Evolutionary conservation across 1,139 yeast genomes (phyloP).

Genomic region (Pichia sp.): DNA sequence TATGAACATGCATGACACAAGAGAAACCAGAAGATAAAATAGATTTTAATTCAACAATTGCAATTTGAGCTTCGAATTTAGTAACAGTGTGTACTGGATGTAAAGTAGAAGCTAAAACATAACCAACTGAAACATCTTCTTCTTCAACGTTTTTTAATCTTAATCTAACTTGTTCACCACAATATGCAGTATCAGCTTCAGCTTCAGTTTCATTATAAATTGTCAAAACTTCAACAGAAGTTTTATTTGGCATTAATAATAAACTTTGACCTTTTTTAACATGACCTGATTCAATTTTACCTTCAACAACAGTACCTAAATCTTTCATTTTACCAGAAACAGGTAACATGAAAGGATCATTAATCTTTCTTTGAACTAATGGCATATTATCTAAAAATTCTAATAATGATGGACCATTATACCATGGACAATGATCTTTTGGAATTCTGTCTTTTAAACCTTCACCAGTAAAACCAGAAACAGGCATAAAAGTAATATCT

Average conservation of each 20-base stretch:
- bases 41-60: slow-evolving; percentile 91
- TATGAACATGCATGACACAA: slow-evolving; percentile 98
- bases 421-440: slow-evolving; percentile 79
- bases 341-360: slow-evolving; percentile 97
- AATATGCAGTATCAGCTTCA: slow-evolving; percentile 82
- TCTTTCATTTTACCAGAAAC: slow-evolving; percentile 92
- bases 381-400: slow-evolving; percentile 83
- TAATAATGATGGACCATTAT: slow-evolving; percentile 82
- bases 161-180: slow-evolving; percentile 96
- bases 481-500: slow-evolving; percentile 91
- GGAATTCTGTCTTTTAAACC: slow-evolving; percentile 85
- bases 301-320: slow-evolving; percentile 94
- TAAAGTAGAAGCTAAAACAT: slow-evolving; percentile 77
- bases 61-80: slow-evolving; percentile 90
- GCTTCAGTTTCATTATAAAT: slow-evolving; percentile 93
- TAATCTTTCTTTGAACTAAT: slow-evolving; percentile 76
- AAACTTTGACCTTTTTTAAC: slow-evolving; percentile 71
- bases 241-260: slow-evolving; percentile 87
- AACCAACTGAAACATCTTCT: slow-evolving; percentile 90
- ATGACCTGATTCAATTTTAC: slow-evolving; percentile 95
- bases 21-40: slow-evolving; percentile 92
- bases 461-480: slow-evolving; percentile 95
- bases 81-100: slow-evolving; percentile 90
- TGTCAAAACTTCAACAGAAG: slow-evolving; percentile 72
- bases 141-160: slow-evolving; percentile 94